These are phyloP conservation scores for Crithidia mellificae DNA, from an alignment of 208 protist species.

Conservation along the genomic window DNA sequence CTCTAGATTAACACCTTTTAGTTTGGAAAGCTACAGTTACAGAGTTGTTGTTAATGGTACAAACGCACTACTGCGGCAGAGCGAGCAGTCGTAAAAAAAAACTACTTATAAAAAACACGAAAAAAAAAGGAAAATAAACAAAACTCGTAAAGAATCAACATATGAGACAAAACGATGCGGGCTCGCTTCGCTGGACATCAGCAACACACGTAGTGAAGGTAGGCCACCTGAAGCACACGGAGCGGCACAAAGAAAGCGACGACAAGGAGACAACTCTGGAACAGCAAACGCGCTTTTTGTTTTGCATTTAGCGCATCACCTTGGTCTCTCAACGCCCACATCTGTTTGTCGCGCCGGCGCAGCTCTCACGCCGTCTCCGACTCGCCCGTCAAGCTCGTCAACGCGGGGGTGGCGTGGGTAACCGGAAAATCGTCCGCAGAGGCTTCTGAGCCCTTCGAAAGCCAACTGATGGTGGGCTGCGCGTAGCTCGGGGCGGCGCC, in stretches of 20 bases:
- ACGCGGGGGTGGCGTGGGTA: not conserved
- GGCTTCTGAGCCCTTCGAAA: constrained; percentile 51
- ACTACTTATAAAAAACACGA: not conserved
- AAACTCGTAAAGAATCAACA: constrained; percentile 1
- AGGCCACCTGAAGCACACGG: too few species aligned
- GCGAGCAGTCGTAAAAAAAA: not conserved
- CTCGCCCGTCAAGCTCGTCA: constrained; percentile 7
- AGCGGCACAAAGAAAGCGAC: too few species aligned
- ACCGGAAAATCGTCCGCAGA: constrained; percentile 32
- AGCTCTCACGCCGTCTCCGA: not conserved
- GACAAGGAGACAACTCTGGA: too few species aligned
- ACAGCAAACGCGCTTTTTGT: too few species aligned
- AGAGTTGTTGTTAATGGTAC: not conserved
- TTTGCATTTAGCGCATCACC: too few species aligned
- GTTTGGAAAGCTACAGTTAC: too few species aligned
- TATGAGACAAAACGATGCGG: not conserved
- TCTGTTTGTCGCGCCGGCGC: too few species aligned
- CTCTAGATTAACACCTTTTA: constrained; percentile 27
- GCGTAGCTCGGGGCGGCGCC: constrained; percentile 58
- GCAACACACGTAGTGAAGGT: too few species aligned
- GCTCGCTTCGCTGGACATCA: too few species aligned
- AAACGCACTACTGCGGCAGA: not conserved
- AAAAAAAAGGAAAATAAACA: not conserved
- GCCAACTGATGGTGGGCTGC: constrained; percentile 75
- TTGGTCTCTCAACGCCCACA: too few species aligned